Conservation (phyloP, 768 basidiomycete species). For the Naganishia vaughanmartiniae region DNA sequence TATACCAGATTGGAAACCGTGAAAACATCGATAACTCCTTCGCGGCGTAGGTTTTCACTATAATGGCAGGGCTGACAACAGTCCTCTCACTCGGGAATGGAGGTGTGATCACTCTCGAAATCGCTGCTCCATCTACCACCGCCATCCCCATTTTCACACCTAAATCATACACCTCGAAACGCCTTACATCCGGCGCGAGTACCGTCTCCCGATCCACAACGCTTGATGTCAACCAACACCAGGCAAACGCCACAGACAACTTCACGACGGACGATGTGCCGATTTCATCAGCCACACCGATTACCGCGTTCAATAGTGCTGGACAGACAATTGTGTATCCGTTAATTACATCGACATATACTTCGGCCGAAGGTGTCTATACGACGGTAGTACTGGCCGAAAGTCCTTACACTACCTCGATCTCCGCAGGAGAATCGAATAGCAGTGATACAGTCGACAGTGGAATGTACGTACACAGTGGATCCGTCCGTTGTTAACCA, state of each 20-base stretch:
- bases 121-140: constrained; percentile 10
- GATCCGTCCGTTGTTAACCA: neutral
- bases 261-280: constrained; percentile 23
- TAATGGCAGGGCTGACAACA: constrained; percentile 10
- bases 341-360: constrained; percentile 3
- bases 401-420: neutral
- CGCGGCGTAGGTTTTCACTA: neutral
- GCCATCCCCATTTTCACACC: neutral
- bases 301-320: neutral
- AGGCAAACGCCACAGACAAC: constrained; percentile 10
- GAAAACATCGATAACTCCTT: too few species aligned
- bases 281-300: neutral
- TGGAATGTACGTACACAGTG: neutral
- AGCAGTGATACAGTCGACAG: constrained; percentile 3
- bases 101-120: constrained; percentile 1
- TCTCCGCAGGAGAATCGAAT: constrained; percentile 17
- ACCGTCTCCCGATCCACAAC: constrained; percentile 3
- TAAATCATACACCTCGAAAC: constrained; percentile 8
- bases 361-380: constrained; percentile 16
- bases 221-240: constrained; percentile 9
- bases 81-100: constrained; percentile 9
- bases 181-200: neutral
- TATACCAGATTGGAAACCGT: too few species aligned
- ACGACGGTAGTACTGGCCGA: neutral
- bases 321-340: constrained; percentile 15